A percentile compares a stretch with the other conserved stretches of the same genome.
These are phyloP conservation scores for Exophiala dermatitidis DNA, from an alignment of 2,329 filamentous ascomycete species.

Conservation along the genomic window DNA sequence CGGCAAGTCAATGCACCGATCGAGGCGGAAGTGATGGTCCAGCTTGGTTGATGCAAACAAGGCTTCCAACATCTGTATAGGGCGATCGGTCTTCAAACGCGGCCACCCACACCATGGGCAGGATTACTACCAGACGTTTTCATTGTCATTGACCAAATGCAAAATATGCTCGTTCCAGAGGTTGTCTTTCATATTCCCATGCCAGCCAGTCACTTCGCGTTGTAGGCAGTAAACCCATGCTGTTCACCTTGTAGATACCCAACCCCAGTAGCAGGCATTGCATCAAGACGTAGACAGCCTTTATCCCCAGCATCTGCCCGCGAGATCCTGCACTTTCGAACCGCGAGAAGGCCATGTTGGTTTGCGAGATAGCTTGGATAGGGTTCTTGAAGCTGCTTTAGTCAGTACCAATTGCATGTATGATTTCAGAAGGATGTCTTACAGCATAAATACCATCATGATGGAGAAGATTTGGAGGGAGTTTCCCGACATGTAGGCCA, in stretches of 20 bases:
- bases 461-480: slow-evolving; percentile 98
- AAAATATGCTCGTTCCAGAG: slow-evolving; percentile 59
- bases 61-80: too few species aligned
- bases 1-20: too few species aligned
- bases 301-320: slow-evolving; percentile 68
- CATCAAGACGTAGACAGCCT: slow-evolving; percentile 79
- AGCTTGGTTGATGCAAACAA: too few species aligned
- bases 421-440: not conserved
- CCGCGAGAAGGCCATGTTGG: slow-evolving; percentile 80
- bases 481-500: slow-evolving; percentile 99
- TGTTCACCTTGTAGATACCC: slow-evolving; percentile 93
- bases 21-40: too few species aligned
- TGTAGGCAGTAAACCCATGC: slow-evolving; percentile 90
- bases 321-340: slow-evolving; percentile 79
- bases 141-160: slow-evolving; percentile 33
- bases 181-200: slow-evolving; percentile 73
- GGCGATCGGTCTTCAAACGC: too few species aligned
- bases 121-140: not conserved
- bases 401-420: slow-evolving; percentile 4
- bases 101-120: not conserved
- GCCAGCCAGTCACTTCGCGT: slow-evolving; percentile 96
- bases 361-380: slow-evolving; percentile 71
- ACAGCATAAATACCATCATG: slow-evolving; percentile 96
- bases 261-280: slow-evolving; percentile 76
- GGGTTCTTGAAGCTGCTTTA: slow-evolving; percentile 72